These are phyloP conservation scores for Guyanaporus albipodus DNA, from an alignment of 768 basidiomycete species.

Conservation along the genomic window DNA sequence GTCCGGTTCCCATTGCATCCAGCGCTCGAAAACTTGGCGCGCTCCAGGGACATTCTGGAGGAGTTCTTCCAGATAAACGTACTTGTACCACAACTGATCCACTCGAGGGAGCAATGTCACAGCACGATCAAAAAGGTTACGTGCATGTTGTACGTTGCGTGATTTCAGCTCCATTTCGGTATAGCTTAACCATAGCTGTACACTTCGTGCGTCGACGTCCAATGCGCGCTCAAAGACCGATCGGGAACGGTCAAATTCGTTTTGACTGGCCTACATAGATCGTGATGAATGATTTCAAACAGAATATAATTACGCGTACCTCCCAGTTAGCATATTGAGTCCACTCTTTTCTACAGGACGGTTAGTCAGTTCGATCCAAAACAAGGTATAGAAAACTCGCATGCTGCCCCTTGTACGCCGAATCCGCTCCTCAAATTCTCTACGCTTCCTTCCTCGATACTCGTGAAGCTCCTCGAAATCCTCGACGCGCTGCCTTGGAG, in stretches of 20 bases:
- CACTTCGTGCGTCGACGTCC: slow-evolving; percentile 87
- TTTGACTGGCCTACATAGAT: slow-evolving; percentile 74
- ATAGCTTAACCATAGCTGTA: slow-evolving; percentile 92
- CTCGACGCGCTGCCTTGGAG: slow-evolving; percentile 93
- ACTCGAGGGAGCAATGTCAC: slow-evolving; percentile 95
- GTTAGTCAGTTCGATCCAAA: slow-evolving; percentile 1
- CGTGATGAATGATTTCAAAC: neutral
- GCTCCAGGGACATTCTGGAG: slow-evolving; percentile 95
- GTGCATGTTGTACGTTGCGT: slow-evolving; percentile 94
- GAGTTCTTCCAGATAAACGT: slow-evolving; percentile 96
- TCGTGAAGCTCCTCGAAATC: slow-evolving; percentile 91
- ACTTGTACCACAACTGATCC: slow-evolving; percentile 99
- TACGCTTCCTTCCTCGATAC: slow-evolving; percentile 87
- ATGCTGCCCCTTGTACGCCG: slow-evolving; percentile 76
- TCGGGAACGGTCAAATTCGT: slow-evolving; percentile 90
- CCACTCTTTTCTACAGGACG: slow-evolving; percentile 69
- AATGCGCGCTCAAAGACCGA: slow-evolving; percentile 96
- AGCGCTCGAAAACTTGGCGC: slow-evolving; percentile 96
- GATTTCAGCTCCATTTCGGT: slow-evolving; percentile 98
- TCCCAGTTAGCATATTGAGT: slow-evolving; percentile 85
- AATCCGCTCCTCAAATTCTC: slow-evolving; percentile 91
- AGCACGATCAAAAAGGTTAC: slow-evolving; percentile 95
- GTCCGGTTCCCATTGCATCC: slow-evolving; percentile 99
- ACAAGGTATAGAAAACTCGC: slow-evolving; percentile 37
- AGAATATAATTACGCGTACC: slow-evolving; percentile 35